Percentiles rank a stretch among this genome's conserved stretches.
These are phyloP conservation scores for Euphorbia corollata DNA, from an alignment of 441 rosid genomes.

Conservation along the genomic window DNA sequence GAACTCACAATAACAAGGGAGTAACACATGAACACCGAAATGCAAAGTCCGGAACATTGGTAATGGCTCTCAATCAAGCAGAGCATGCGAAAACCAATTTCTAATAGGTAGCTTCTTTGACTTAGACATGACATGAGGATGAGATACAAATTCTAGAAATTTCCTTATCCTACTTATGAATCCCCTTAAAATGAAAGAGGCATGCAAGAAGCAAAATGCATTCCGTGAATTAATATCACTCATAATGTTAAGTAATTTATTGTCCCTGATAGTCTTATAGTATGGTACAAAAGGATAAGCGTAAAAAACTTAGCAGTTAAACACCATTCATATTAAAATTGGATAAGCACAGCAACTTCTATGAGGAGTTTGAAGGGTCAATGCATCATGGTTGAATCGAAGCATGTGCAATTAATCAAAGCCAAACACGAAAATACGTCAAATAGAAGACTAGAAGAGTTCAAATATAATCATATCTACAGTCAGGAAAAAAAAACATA, in stretches of 20 bases:
- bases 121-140: neutral
- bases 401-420: slow-evolving; percentile 1
- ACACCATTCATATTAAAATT: neutral
- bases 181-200: neutral
- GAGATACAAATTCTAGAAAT: neutral
- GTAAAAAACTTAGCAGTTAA: neutral
- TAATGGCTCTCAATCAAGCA: slow-evolving; percentile 6
- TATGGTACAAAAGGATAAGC: neutral
- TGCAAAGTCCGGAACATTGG: neutral
- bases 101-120: neutral
- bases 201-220: neutral
- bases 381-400: neutral
- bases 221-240: neutral
- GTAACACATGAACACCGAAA: neutral
- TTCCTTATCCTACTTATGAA: neutral
- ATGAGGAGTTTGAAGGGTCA: neutral
- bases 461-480: neutral
- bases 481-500: slow-evolving; percentile 24
- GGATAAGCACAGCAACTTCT: neutral
- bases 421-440: slow-evolving; percentile 1
- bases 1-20: slow-evolving; percentile 4
- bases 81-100: neutral
- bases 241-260: neutral
- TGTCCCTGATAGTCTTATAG: neutral
- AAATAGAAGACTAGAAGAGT: slow-evolving; percentile 5